Percentiles rank a stretch among this genome's conserved stretches.
Evolutionary conservation across 768 basidiomycete genomes (phyloP).

Genomic region (Kwoniella newhampshirensis): DNA sequence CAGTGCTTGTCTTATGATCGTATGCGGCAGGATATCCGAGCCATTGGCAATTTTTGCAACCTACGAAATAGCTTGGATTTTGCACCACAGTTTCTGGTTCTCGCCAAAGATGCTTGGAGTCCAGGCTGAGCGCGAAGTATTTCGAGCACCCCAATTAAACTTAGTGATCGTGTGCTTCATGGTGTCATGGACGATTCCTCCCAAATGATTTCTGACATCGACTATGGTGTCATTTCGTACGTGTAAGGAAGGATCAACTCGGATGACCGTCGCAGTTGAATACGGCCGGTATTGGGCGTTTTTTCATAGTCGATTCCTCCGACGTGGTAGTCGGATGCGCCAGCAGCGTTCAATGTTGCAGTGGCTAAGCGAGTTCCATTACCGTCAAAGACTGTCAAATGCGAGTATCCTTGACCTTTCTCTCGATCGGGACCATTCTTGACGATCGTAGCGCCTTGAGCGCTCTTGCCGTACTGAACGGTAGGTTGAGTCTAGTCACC

Average conservation of each 20-base stretch:
- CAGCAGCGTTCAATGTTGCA: conserved; percentile 15
- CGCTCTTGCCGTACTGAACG: conserved; percentile 11
- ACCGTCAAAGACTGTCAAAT: conserved; percentile 19
- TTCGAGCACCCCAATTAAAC: conserved; percentile 4
- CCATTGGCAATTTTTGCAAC: conserved; percentile 28
- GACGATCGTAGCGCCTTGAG: conserved; percentile 15
- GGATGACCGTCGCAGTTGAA: neutral
- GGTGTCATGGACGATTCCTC: conserved; percentile 5
- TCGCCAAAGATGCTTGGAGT: neutral
- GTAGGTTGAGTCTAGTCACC: conserved; percentile 15
- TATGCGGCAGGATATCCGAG: conserved; percentile 15
- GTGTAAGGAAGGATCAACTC: conserved; percentile 7
- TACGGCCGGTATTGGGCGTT: conserved; percentile 1
- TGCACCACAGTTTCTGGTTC: neutral
- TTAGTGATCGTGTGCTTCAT: neutral
- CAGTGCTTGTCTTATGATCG: conserved; percentile 2
- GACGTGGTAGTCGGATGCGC: conserved; percentile 13
- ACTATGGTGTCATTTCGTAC: neutral
- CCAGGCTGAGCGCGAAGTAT: neutral
- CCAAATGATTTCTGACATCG: neutral
- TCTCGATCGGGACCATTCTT: conserved; percentile 24
- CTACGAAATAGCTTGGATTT: conserved; percentile 5
- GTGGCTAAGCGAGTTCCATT: conserved; percentile 18
- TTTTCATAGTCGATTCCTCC: conserved; percentile 19
- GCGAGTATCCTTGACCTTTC: conserved; percentile 17